Evolutionary conservation across 176 grass and related monocot genomes (phyloP), one percentile per base, ranked within the genome.

Genomic region (Dactylis glomerata): DNA sequence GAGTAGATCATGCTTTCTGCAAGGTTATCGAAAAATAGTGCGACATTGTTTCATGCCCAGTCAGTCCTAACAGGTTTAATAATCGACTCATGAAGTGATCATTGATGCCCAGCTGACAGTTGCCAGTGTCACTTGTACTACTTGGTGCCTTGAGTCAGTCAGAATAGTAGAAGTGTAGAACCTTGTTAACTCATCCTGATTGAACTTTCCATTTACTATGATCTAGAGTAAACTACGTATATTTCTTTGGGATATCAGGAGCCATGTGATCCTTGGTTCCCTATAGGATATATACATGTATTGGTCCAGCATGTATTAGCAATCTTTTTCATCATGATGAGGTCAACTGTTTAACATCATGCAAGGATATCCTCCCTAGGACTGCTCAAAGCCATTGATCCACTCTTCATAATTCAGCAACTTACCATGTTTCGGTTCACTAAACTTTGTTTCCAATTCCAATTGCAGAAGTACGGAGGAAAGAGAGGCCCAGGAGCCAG

Each of bases 401-500:
- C 56, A 34, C 28, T 73, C 54, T 52, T 72, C 44, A 23, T 49
- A 82, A 73, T 78, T 52, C 24, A 19, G 13, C 12, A 63, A 31
- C 22, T 49, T 77, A 59, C 14, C 5, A 37, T 68, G 22, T 73
- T 47, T 22, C 1, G 1, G 15, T 3, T 74, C 82, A 71, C 78
- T 82, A 9, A 88, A 49, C 58, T 75, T 70, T 10, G 13, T 7
- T 84, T 52, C 45, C 10, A 9, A 69, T 90, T 86, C n/a, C 8
- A 71, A 73, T 75, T 82, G 76, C 86, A 96, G 94, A 96, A 46
- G 61, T 96, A 93, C 57, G 86, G 84, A 3, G 94, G 73, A 68
- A 91, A 93, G 89, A 93, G 87, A 78, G 83, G 79, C 42, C 90
- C 84, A 33, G 68, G 27, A 56, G 56, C 83, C 36, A 81, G 81